Base-by-base conservation (phyloP, 2,329 filamentous ascomycete species). In the Ilyonectria mors-panacis region DNA sequence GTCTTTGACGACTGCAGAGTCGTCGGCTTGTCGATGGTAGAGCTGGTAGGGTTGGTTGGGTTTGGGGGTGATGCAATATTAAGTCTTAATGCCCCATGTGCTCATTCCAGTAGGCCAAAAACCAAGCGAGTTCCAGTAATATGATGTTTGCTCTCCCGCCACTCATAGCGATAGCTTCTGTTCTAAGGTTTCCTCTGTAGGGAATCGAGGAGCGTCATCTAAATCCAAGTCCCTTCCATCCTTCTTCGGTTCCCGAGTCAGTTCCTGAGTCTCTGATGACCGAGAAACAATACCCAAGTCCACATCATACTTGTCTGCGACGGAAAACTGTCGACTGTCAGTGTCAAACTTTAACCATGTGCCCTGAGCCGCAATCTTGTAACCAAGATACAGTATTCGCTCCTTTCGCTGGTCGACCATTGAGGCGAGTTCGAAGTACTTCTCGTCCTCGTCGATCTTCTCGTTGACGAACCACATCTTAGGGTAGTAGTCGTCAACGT, bases 361-460 rank as follows among this genome's bases (percentile, higher is more conserved):
- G 1, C 79, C 78, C 0, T 71, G 60, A 2, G 72, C 70, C 0
- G 86, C 83, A 5, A 91, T 82, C 7, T 78, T 81, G 51, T 84
- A 81, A 0, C 85, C 89, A 0, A 92, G 77, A 81, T 87, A 91
- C 0, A 93, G 75, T 0, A 91, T 86, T 0, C 91, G 83, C 59
- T 89, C 87, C 37, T 85, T 85, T 6, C 91, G 82, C n/a, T 87
- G 81, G 17, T 85, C 84, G 0, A 82, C 83, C 76, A 91, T 90
- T 0, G 88, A 91, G 0, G 88, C 80, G 0, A 87, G 78, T 73
- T 93, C 91, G 51, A 93, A 86, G 17, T 86, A 86, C 47, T 90
- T 87, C 67, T 93, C 91, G 12, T 92, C 89, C n/a, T 93, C 91
- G 28, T 93, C 90, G 6, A 90, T 84, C 65, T 86, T 85, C 1